Base-by-base conservation (phyloP, 768 basidiomycete genomes). In the Cantharellus anzutake region DNA sequence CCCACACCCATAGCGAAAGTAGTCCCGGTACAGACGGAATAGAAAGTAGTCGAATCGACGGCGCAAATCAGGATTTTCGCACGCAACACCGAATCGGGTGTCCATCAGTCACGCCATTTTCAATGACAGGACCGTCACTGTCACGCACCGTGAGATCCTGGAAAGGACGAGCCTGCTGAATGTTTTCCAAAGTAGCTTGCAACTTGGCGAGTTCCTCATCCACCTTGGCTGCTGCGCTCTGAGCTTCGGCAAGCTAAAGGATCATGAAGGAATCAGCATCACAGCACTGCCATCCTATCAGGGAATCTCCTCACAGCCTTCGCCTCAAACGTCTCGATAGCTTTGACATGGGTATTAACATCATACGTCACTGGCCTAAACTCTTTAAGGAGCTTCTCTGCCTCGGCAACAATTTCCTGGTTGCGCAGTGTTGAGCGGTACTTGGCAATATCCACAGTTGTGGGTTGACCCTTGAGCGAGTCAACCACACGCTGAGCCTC, bases 361-460 rank as follows among this genome's bases (percentile, higher is more conserved):
- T 99, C 94, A 72, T 97, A 97, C 2, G 88, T 85, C 58, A 90
- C 83, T 41, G 96, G 89, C 74, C 94, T 96, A 78, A 96, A 98
- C 41, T 80, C 80, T 62, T 76, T 82, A 66, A 96, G 70, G 58
- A 84, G 71, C 74, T 90, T 93, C 78, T 98, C 93, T 5, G 86
- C 86, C 71, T 96, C 87, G 66, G 89, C 85, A 58, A 97, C 82
- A 64, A 98, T 78, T 57, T 81, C 82, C 71, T 86, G 82, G 76
- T 98, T 97, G 79, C 91, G 94, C 64, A 99, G 73, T 41, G 90
- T 72, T 38, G 83, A 79, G 67, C 91, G 89, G 78, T 98, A 99
- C 74, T 92, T 82, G 34, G 82, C 77, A 67, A 98, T 75, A 75
- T 98, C 91, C 68, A 99, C 77, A 57, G 87, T 84, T 39, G 84